Evolutionary conservation across 2,329 filamentous ascomycete species (phyloP), one percentile per base, ranked within the genome.

Genomic region (Monilinia laxa): DNA sequence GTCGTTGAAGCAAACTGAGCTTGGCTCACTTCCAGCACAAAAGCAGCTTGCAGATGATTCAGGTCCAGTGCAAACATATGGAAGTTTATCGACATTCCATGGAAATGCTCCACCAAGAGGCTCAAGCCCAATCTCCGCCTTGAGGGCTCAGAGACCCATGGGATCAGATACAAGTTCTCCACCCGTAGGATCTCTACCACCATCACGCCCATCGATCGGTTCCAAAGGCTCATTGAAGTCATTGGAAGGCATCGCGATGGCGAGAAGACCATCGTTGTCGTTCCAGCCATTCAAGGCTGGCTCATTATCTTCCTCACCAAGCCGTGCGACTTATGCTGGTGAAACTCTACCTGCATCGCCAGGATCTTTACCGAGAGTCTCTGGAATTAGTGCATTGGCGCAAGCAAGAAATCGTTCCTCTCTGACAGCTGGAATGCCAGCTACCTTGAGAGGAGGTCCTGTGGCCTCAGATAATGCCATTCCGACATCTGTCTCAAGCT

Each of bases 281-380:
- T 97, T 97, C 74, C 92, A 96, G 73, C 93, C 94, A 0, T 99
- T 99, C 81, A 99, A 99, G 78, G 92, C 93, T 18, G 94, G 94
- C 14, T 96, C 94, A 1, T 82, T 98, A n/a, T 96, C 93, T 2
- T 92, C 91, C 4, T 97, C 93, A 5, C 94, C 93, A 0, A 76
- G 83, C n/a, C 80, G 80, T 35, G 68, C 65, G 3, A 72, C 69
- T n/a, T 68, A 73, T 60, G 64, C 65, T 6, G 72, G 69, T 18
- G 74, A 75, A 40, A 71, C 72, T 4, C 70, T 81, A 1, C 83
- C 85, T 18, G 80, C 82, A 42, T 89, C 87, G 3, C 84, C 85
- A 2, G 81, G 82, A 55, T 86, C 85, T 0, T 74, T 83, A 11
- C 78, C 80, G 28, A 81, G 84, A 35, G 78, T 80, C 7, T 82